phyloP scores from a whole-genome alignment of 352 stramenopile species.

The Globisporangium nodosum region DNA sequence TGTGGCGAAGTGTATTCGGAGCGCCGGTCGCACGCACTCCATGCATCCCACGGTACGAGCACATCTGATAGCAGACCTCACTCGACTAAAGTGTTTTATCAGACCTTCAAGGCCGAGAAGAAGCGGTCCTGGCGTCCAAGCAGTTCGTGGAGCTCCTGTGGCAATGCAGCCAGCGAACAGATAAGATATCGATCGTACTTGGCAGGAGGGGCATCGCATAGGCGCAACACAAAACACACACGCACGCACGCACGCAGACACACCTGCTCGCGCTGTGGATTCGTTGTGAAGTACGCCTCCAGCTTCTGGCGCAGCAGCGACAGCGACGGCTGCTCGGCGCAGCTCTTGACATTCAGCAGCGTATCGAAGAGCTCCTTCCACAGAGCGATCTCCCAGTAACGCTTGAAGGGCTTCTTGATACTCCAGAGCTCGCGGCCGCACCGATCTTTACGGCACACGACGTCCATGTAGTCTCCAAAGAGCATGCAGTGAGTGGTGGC shows the following conservation, averaged over 20 bases:
- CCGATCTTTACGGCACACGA: conserved; percentile 23
- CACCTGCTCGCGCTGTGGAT: conserved; percentile 42
- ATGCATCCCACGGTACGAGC: neutral
- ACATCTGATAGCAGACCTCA: neutral
- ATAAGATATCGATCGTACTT: conserved; percentile 4
- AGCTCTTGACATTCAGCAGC: conserved; percentile 70
- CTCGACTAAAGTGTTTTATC: neutral
- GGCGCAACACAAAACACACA: too few relatives aligned
- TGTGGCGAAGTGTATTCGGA: neutral
- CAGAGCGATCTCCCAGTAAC: conserved; percentile 75
- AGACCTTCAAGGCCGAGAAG: conserved; percentile 33
- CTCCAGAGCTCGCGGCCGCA: conserved; percentile 29
- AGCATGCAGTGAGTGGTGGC: conserved; percentile 78
- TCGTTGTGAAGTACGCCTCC: conserved; percentile 48
- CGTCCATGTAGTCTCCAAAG: conserved; percentile 83
- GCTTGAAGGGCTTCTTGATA: conserved; percentile 57
- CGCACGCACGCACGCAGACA: neutral
- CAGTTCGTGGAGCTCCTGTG: conserved; percentile 49
- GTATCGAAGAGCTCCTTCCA: conserved; percentile 67
- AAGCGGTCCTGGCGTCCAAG: conserved; percentile 51
- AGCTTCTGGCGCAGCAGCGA: conserved; percentile 30
- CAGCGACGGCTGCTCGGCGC: conserved; percentile 59
- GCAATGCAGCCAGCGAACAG: neutral
- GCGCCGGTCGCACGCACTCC: neutral
- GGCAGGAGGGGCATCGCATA: conserved; percentile 4